Conservation (phyloP, 2,329 filamentous ascomycete species). For the Fusarium virguliforme region DNA sequence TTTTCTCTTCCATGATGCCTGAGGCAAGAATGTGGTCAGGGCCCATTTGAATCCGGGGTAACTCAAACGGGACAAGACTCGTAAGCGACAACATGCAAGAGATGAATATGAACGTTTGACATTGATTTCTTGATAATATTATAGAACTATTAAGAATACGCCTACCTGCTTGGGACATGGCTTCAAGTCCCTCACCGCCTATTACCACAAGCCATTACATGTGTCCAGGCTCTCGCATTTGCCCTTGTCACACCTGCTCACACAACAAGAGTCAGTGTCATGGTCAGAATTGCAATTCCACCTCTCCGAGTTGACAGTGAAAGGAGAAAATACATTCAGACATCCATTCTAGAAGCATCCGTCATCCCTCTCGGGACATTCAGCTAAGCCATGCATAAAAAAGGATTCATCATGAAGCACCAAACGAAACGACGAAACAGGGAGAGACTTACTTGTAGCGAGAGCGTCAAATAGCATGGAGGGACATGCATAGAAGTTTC, state of each 20-base stretch:
- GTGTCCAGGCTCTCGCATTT: background rate
- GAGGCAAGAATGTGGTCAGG: background rate
- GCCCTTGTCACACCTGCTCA: conserved; percentile 12
- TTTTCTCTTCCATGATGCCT: background rate
- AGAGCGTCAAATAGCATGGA: background rate
- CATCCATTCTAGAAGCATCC: conserved; percentile 53
- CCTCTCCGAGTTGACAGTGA: background rate
- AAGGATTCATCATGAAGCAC: conserved; percentile 51
- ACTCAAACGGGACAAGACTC: conserved; percentile 6
- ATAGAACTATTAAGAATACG: background rate
- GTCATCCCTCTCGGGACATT: conserved; percentile 45
- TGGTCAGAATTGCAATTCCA: background rate
- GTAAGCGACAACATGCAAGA: background rate
- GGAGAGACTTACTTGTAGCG: conserved; percentile 29
- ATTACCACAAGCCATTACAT: background rate
- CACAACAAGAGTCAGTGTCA: conserved; percentile 18
- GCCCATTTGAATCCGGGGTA: conserved; percentile 1
- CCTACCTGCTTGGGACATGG: background rate
- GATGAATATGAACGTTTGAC: background rate
- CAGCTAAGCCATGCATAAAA: conserved; percentile 57
- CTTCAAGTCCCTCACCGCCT: background rate
- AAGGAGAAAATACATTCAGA: conserved; percentile 44
- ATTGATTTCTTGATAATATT: background rate
- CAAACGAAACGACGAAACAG: background rate
- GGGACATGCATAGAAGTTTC: background rate